Evolutionary conservation across 441 rosid species (phyloP).

Genomic region (Dalechampia spathulata): DNA sequence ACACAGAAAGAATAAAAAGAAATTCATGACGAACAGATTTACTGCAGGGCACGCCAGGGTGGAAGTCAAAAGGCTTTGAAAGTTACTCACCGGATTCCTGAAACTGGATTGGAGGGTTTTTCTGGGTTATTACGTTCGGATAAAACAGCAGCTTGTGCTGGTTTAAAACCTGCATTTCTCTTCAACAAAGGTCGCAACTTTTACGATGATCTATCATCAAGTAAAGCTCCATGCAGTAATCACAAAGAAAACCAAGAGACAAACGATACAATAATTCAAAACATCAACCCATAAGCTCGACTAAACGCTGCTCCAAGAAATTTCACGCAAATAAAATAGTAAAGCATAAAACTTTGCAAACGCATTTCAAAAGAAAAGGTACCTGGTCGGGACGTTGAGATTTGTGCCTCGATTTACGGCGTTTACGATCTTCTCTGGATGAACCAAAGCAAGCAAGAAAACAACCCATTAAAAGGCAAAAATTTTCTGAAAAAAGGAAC

Average conservation of each 20-base stretch:
- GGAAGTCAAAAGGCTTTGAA: background rate
- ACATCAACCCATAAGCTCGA: too few relatives aligned
- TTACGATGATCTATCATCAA: background rate
- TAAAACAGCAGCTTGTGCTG: constrained; percentile 24
- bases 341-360: background rate
- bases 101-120: constrained; percentile 18
- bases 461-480: constrained; percentile 49
- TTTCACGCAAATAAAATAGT: too few relatives aligned
- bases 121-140: constrained; percentile 16
- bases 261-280: background rate
- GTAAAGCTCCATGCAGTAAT: background rate
- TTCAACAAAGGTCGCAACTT: constrained; percentile 12
- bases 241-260: background rate
- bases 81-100: constrained; percentile 28
- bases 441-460: constrained; percentile 79
- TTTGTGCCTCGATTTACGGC: constrained; percentile 32
- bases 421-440: constrained; percentile 48
- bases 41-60: background rate
- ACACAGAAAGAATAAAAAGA: background rate
- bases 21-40: background rate
- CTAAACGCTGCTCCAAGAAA: too few relatives aligned
- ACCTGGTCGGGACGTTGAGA: constrained; percentile 42
- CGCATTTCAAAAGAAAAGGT: background rate
- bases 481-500: background rate
- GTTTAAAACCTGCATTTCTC: constrained; percentile 18